phyloP scores from a whole-genome alignment of 75 land plant species.

The Chamaecyparis obtusa region DNA sequence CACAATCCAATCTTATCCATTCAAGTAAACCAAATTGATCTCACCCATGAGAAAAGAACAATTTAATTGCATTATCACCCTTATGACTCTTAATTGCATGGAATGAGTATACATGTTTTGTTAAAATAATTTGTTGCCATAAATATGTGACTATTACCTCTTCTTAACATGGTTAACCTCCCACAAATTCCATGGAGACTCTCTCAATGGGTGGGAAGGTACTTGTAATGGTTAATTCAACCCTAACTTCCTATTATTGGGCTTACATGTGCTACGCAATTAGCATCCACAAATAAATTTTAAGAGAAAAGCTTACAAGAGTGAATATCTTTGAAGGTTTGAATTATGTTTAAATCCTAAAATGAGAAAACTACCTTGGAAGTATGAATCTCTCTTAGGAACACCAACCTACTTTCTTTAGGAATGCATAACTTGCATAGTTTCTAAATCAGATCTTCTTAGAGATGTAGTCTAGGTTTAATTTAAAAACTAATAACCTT shows the following conservation, averaged over 20 bases:
- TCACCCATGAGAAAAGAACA: not conserved
- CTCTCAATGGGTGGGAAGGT: not conserved
- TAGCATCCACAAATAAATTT: not conserved
- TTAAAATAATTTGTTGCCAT: not conserved
- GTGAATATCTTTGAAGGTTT: not conserved
- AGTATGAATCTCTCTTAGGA: not conserved
- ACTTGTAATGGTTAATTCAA: not conserved
- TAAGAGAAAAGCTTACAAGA: too few relatives aligned
- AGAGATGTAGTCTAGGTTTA: not conserved
- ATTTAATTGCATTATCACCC: not conserved
- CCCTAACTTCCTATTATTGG: not conserved
- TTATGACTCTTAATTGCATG: not conserved
- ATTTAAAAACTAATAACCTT: too few relatives aligned
- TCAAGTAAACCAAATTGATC: not conserved
- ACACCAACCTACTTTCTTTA: not conserved
- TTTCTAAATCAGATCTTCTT: not conserved
- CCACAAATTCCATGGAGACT: not conserved
- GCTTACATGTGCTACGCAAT: not conserved
- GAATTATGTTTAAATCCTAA: too few relatives aligned
- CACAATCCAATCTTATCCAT: not conserved
- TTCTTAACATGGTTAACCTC: not conserved
- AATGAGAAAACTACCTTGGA: not conserved
- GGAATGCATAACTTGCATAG: not conserved
- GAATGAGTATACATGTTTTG: not conserved
- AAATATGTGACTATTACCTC: not conserved